These are phyloP conservation scores for Peltaster fructicola DNA, from an alignment of 2,329 filamentous ascomycete species.

Conservation along the genomic window DNA sequence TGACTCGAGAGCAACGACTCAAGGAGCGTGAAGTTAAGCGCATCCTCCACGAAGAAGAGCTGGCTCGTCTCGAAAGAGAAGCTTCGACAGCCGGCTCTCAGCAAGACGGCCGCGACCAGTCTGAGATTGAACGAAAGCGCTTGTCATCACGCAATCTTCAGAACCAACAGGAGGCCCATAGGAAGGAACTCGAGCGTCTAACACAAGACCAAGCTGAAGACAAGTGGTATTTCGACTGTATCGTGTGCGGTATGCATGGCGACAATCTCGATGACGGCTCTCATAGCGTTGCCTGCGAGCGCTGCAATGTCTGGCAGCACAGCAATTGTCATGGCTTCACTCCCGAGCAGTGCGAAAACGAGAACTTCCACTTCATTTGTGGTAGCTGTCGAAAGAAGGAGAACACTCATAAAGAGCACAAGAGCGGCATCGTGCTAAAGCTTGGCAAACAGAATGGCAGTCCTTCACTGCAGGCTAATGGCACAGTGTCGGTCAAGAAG, in stretches of 20 bases:
- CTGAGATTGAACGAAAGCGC: constrained; percentile 27
- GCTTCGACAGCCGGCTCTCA: constrained; percentile 13
- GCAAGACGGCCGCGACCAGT: constrained; percentile 22
- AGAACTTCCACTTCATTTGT: constrained; percentile 81
- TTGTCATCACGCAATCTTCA: constrained; percentile 67
- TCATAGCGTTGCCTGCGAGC: constrained; percentile 85
- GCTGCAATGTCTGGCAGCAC: constrained; percentile 92
- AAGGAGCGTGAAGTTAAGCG: constrained; percentile 74
- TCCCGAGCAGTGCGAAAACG: constrained; percentile 60
- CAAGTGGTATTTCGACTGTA: constrained; percentile 88
- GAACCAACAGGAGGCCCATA: constrained; percentile 62
- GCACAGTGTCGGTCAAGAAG: constrained; percentile 4
- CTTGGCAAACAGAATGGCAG: constrained; percentile 24
- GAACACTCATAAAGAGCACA: constrained; percentile 42
- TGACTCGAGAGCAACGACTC: constrained; percentile 70
- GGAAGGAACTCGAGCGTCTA: constrained; percentile 57
- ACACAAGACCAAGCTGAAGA: constrained; percentile 54
- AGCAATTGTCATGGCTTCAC: constrained; percentile 76
- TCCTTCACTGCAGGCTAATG: constrained; percentile 4
- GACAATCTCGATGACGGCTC: constrained; percentile 81
- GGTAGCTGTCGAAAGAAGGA: constrained; percentile 54
- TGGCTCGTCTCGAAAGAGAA: constrained; percentile 55
- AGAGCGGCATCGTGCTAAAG: constrained; percentile 44
- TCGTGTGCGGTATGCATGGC: constrained; percentile 71
- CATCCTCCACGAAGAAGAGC: constrained; percentile 66